Conservation (phyloP, 1,284 basidiomycete genomes). For the Malassezia arunalokei region DNA sequence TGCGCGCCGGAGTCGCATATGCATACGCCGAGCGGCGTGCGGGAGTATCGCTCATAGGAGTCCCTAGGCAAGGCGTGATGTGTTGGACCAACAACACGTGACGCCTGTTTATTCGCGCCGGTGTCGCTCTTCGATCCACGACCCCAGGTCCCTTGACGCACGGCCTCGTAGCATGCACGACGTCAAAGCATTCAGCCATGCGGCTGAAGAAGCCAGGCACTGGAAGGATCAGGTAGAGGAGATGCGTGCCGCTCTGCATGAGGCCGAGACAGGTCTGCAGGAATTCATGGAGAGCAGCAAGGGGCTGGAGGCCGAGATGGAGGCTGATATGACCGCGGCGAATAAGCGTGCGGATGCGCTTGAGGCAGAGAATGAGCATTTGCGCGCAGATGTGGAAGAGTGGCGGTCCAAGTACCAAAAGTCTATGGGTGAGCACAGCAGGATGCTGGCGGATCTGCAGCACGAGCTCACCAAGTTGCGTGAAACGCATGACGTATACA, state of each 20-base stretch:
- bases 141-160: not conserved
- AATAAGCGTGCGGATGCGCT: conserved; percentile 25
- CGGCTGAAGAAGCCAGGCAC: conserved; percentile 32
- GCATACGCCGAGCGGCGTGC: not conserved
- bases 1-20: not conserved
- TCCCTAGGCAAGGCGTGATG: not conserved
- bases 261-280: conserved; percentile 31
- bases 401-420: conserved; percentile 42
- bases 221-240: conserved; percentile 35
- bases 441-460: conserved; percentile 28
- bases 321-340: conserved; percentile 30
- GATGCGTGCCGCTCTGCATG: conserved; percentile 33
- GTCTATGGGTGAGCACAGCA: conserved; percentile 35
- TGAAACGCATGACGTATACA: conserved; percentile 39
- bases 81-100: not conserved
- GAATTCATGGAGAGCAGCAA: conserved; percentile 41
- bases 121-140: no score
- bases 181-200: conserved; percentile 20
- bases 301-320: conserved; percentile 42
- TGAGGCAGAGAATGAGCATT: conserved; percentile 26
- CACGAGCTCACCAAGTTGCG: conserved; percentile 28
- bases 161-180: not conserved
- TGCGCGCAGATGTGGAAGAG: conserved; percentile 33
- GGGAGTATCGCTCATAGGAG: not conserved
- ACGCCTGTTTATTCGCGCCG: conserved; percentile 4